phyloP scores from a whole-genome alignment of 108 stramenopile genomes.

The Cylindrotheca closterium region DNA sequence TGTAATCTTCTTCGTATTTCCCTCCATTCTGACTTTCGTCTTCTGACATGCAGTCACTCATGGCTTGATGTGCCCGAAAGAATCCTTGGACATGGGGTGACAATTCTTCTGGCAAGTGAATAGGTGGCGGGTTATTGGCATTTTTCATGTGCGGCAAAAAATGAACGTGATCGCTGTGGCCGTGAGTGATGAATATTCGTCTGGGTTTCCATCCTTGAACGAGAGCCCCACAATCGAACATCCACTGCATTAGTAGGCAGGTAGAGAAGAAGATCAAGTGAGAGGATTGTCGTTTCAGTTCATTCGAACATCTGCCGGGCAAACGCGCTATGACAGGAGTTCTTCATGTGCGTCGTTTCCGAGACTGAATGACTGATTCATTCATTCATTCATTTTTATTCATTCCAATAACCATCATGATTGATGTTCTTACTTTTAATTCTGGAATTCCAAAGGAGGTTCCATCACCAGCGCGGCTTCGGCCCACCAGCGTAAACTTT shows the following conservation, averaged over 20 bases:
- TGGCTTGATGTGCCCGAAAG: conserved; percentile 23
- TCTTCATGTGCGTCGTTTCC: too few species aligned
- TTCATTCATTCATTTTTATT: too few species aligned
- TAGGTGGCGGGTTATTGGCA: conserved; percentile 15
- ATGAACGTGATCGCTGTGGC: conserved; percentile 44
- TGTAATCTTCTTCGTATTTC: neutral
- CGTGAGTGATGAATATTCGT: conserved; percentile 41
- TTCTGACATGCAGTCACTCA: conserved; percentile 23
- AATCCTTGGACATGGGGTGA: conserved; percentile 29
- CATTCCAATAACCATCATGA: too few species aligned
- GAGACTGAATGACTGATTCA: too few species aligned
- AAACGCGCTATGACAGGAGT: too few species aligned
- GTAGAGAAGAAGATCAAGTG: neutral
- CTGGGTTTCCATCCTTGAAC: conserved; percentile 28
- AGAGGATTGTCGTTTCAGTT: neutral
- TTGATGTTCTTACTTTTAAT: conserved; percentile 13
- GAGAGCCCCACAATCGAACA: conserved; percentile 50
- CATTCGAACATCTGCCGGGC: too few species aligned
- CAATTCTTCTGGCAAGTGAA: conserved; percentile 33
- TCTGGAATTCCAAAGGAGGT: conserved; percentile 40
- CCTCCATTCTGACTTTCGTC: conserved; percentile 2
- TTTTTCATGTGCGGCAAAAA: conserved; percentile 18
- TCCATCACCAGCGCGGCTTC: conserved; percentile 51
- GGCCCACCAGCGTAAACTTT: conserved; percentile 22
- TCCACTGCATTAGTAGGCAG: conserved; percentile 10